Conservation (phyloP, 352 stramenopile genomes). For the Globisporangium ultimum region DNA sequence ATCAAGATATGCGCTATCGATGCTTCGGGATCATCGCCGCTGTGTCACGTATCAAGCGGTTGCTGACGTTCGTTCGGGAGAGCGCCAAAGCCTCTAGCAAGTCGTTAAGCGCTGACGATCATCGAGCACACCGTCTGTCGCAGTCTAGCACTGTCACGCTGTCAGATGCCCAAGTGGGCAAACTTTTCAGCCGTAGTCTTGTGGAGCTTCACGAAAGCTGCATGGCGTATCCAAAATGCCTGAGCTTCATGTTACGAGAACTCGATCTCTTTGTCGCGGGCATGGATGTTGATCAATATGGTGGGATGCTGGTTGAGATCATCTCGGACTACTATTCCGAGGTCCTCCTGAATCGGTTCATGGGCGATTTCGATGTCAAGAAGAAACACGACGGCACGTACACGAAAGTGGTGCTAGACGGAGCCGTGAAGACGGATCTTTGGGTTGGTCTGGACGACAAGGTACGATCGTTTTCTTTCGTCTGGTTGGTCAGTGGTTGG, state of each 20-base stretch:
- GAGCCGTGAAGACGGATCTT: conserved; percentile 35
- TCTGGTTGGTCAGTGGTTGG: neutral
- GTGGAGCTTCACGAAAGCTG: conserved; percentile 29
- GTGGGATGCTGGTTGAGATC: conserved; percentile 24
- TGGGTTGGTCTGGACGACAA: conserved; percentile 35
- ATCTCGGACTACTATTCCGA: conserved; percentile 47
- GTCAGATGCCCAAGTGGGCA: conserved; percentile 9
- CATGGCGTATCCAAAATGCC: conserved; percentile 23
- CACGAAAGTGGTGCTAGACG: conserved; percentile 26
- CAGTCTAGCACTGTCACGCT: neutral
- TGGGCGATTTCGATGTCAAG: conserved; percentile 34
- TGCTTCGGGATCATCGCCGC: conserved; percentile 46
- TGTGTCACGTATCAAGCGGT: conserved; percentile 28
- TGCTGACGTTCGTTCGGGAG: conserved; percentile 27
- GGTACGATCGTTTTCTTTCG: conserved; percentile 7
- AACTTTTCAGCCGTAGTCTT: conserved; percentile 19
- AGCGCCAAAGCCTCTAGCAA: conserved; percentile 5
- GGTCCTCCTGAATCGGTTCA: conserved; percentile 35
- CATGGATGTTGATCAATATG: conserved; percentile 20
- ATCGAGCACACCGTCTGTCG: neutral
- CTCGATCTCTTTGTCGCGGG: conserved; percentile 25
- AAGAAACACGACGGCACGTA: conserved; percentile 22
- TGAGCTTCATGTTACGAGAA: conserved; percentile 46
- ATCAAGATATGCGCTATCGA: conserved; percentile 51
- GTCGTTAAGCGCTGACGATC: neutral